Evolutionary conservation across 1,139 yeast species (phyloP).

Genomic region (Petasospora fabianii): DNA sequence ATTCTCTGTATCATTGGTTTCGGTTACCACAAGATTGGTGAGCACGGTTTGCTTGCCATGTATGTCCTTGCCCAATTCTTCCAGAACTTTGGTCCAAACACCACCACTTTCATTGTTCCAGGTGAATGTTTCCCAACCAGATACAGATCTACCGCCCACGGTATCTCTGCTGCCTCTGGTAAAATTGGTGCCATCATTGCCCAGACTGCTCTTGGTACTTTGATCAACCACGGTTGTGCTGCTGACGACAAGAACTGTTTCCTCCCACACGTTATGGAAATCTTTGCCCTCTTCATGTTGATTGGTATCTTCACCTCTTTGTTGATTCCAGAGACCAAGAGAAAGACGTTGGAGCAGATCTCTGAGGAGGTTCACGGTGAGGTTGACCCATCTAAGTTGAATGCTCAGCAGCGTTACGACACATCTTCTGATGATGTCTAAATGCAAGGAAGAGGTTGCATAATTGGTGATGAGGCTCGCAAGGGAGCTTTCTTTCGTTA

Average conservation of each 20-base stretch:
- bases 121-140: constrained; percentile 97
- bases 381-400: constrained; percentile 36
- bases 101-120: constrained; percentile 92
- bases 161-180: constrained; percentile 94
- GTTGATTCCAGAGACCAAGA: constrained; percentile 83
- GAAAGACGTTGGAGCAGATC: constrained; percentile 81
- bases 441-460: not conserved
- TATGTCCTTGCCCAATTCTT: constrained; percentile 79
- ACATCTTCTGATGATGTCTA: constrained; percentile 20
- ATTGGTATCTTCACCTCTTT: constrained; percentile 62
- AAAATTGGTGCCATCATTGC: constrained; percentile 97
- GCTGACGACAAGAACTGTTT: constrained; percentile 55
- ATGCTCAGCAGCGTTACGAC: constrained; percentile 13
- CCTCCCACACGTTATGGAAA: constrained; percentile 89
- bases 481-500: no score
- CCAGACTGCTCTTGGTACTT: constrained; percentile 84
- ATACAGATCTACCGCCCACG: constrained; percentile 97
- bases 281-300: constrained; percentile 87
- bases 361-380: constrained; percentile 78
- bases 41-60: constrained; percentile 66
- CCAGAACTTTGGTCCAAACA: constrained; percentile 92
- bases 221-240: constrained; percentile 73
- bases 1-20: constrained; percentile 75
- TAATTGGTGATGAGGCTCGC: no score
- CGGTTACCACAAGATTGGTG: constrained; percentile 64